These are phyloP conservation scores for Xylaria bambusicola DNA, from an alignment of 495 filamentous ascomycete genomes.

Conservation along the genomic window DNA sequence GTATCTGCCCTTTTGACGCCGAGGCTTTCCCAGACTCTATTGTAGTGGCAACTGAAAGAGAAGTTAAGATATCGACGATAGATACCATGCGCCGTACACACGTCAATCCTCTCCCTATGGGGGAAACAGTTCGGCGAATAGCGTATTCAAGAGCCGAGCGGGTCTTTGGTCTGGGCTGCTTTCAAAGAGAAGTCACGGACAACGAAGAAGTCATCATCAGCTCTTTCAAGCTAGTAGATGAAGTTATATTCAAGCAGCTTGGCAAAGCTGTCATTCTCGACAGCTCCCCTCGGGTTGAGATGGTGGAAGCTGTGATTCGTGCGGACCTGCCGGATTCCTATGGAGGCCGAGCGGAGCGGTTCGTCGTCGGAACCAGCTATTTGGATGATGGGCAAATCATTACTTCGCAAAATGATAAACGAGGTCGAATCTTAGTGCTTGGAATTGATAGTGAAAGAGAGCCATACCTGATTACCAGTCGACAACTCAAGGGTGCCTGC, in stretches of 20 bases:
- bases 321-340: constrained; percentile 67
- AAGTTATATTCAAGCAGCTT: constrained; percentile 49
- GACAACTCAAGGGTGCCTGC: constrained; percentile 72
- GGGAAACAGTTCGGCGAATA: constrained; percentile 82
- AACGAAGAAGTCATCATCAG: constrained; percentile 52
- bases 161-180: constrained; percentile 83
- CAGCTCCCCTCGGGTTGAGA: constrained; percentile 64
- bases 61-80: constrained; percentile 79
- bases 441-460: constrained; percentile 74
- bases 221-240: constrained; percentile 55
- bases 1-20: constrained; percentile 78
- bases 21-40: constrained; percentile 80
- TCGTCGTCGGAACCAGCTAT: constrained; percentile 84
- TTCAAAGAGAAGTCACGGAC: constrained; percentile 58
- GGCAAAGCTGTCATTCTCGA: constrained; percentile 45
- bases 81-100: constrained; percentile 87
- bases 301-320: constrained; percentile 82
- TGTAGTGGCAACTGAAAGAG: constrained; percentile 71
- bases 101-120: constrained; percentile 73
- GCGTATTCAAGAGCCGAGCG: constrained; percentile 79
- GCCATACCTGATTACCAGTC: constrained; percentile 65
- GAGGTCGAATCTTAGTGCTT: constrained; percentile 81
- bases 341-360: constrained; percentile 70
- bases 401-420: constrained; percentile 40
- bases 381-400: constrained; percentile 57